phyloP scores from a whole-genome alignment of 202 grass and related monocot species.

The Panicum virgatum region DNA sequence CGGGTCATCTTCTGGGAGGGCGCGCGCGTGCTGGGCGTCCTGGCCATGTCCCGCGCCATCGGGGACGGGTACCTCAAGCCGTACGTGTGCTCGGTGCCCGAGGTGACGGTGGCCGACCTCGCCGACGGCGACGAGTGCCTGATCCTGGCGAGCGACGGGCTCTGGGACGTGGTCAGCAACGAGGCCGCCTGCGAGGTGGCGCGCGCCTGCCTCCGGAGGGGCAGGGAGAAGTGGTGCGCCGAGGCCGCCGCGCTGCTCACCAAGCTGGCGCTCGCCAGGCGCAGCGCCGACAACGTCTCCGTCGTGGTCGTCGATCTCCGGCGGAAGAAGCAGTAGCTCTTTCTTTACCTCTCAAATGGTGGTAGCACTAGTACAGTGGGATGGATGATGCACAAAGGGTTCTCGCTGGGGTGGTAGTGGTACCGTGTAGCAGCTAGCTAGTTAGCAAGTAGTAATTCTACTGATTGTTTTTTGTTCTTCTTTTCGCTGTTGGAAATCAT shows the following conservation, averaged over 20 bases:
- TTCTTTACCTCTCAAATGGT: background rate
- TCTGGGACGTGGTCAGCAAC: slow-evolving; percentile 77
- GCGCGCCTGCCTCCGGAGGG: slow-evolving; percentile 38
- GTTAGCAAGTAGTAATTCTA: background rate
- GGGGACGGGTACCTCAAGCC: slow-evolving; percentile 71
- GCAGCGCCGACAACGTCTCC: slow-evolving; percentile 73
- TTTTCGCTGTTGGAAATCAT: background rate
- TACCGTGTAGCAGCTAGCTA: background rate
- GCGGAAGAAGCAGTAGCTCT: background rate
- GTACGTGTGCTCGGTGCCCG: slow-evolving; percentile 48
- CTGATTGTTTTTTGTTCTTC: background rate
- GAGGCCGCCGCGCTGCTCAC: slow-evolving; percentile 70
- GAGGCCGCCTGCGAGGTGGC: slow-evolving; percentile 57
- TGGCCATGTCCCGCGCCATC: slow-evolving; percentile 75
- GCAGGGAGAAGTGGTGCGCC: slow-evolving; percentile 46
- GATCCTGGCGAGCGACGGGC: slow-evolving; percentile 68
- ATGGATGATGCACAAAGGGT: background rate
- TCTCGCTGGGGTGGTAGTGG: background rate
- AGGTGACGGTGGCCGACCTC: slow-evolving; percentile 55
- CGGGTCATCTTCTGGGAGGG: slow-evolving; percentile 76
- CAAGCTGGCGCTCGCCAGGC: slow-evolving; percentile 64
- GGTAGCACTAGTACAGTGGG: background rate
- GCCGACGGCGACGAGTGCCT: slow-evolving; percentile 55
- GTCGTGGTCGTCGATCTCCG: slow-evolving; percentile 72
- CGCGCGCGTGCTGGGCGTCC: slow-evolving; percentile 60